Base-by-base conservation (phyloP, 2,329 filamentous ascomycete genomes). In the Aspergillus niger region DNA sequence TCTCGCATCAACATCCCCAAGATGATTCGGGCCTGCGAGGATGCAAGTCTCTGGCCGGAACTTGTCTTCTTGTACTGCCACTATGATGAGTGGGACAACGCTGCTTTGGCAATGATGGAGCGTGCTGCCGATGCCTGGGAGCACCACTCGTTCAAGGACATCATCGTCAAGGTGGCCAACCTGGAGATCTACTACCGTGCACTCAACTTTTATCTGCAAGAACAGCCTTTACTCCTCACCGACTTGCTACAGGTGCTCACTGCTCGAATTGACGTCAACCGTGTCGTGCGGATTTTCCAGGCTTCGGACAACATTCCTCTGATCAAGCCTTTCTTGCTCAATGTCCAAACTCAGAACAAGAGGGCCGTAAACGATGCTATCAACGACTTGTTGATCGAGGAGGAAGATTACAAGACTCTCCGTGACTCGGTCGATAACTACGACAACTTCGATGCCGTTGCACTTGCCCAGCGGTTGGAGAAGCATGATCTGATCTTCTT, bases 111-210 rank as follows among this genome's bases (percentile, higher is more conserved):
- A 17, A 97, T 99, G 82, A 99, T 99, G 86, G 95, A 99, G 82
- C 91, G 92, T 69, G 91, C 95, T 11, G 89, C 96, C 67, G 96
- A 98, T 82, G 93, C 95, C 1, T 99, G 95, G 95, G 96, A 99
- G 77, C 95, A 99, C 80, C 92, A 97, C 76, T 95, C 96, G 52
- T 99, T 99, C 88, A 99, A 99, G 85, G 96, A 99, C 75, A 98
- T 96, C 55, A 85, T 97, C 59, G 88, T 97, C 80, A 99, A 99
- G 86, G 94, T 97, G 67, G 91, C 93, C 72, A 99, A 99, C 80
- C 81, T 99, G 72, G 96, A 99, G 80, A 99, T 99, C 71, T 99
- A 98, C 83, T 99, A 99, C 84, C 91, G 94, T 57, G 92, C 91
- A 28, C 85, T 98, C 74, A 96, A 94, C 82, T 97, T 97, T 80